Base-by-base conservation (phyloP, 2,329 filamentous ascomycete genomes). In the Pseudocercospora musae region DNA sequence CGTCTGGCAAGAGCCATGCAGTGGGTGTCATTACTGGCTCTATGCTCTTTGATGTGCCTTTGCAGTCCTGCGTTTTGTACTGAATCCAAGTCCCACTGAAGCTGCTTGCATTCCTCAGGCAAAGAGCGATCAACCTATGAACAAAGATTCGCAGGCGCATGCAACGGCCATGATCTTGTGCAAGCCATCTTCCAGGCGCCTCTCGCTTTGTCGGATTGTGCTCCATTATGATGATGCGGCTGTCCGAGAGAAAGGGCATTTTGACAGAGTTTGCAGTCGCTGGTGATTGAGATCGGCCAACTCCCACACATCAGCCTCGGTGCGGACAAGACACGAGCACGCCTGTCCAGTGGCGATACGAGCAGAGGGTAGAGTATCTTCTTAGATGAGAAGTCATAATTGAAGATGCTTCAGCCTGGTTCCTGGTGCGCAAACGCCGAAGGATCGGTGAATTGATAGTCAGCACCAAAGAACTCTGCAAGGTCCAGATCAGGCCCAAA, bases 401-500 rank as follows among this genome's bases (percentile, higher is more conserved):
- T 37, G 33, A n/a, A 4, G 8, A 37, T 25, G 3, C 33, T 37
- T 37, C 57, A 58, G 9, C 46, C 57, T 8, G 57, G 48, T 4
- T 59, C 46, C 13, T 62, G 21, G 20, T 62, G 58, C 23, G 37
- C 61, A 37, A 65, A 57, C 15, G 37, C 33, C n/a, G 60, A 59
- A 11, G 42, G 71, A 66, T 78, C 75, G 20, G 76, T 77, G 27
- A 78, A 75, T 62, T 78, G 77, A 60, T 79, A 79, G 31, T 78
- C 76, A 2, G 74, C 64, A 2, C 75, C 74, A 48, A 79, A 73
- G 61, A 85, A 79, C 66, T 86, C 84, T 0, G 81, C 79, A 55
- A 88, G 77, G 61, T 86, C 85, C 33, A 84, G 82, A 25, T 86
- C 86, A 0, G 86, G 86, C 1, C 82, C 85, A 71, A 88, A 87